Evolutionary conservation across 139 green algal genomes (phyloP), one percentile per base, ranked within the genome.

Genomic region (Chlorella sorokiniana): DNA sequence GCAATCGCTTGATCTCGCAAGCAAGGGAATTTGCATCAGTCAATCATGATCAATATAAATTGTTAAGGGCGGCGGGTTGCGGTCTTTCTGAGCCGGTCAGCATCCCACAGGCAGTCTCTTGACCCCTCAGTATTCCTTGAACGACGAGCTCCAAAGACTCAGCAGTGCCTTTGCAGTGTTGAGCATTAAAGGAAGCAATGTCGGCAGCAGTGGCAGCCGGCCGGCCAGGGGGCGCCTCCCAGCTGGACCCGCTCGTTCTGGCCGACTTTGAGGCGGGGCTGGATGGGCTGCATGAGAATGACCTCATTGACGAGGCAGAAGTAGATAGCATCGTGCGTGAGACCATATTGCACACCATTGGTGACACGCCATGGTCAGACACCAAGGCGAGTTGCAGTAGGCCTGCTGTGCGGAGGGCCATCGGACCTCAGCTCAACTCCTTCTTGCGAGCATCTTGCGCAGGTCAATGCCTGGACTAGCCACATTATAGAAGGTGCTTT

Each of bases 291-390:
- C 87, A 87, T 0, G 93, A 97, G 78, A 93, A 97, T 33, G 92
- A 97, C 81, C 67, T 96, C 29, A 88, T 96, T 31, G 93, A 97
- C 56, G 93, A 96, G 81, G 93, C 92, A 16, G 93, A 97, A 80
- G 87, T 97, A 18, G 93, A 97, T 78, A 92, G 88, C 2, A 92
- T 97, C 87, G 87, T 97, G 7, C 42, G 83, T 27, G 85, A 89
- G 29, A 63, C 82, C 14, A 68, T 89, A 25, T 27, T 83, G 40
- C 64, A 83, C 7, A 78, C 82, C 33, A 70, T 97, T 3, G 92
- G 91, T 1, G 93, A 97, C 45, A 90, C 87, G 44, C 78, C 86
- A 5, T 97, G 95, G 74, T 38, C 88, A 20, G 89, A 94, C 61
- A 84, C 77, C 44, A 95, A 96, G 63, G 90, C 54, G 73, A 25